Base-by-base conservation (phyloP, 2,329 filamentous ascomycete genomes). In the Microcyclospora tardicrescens region DNA sequence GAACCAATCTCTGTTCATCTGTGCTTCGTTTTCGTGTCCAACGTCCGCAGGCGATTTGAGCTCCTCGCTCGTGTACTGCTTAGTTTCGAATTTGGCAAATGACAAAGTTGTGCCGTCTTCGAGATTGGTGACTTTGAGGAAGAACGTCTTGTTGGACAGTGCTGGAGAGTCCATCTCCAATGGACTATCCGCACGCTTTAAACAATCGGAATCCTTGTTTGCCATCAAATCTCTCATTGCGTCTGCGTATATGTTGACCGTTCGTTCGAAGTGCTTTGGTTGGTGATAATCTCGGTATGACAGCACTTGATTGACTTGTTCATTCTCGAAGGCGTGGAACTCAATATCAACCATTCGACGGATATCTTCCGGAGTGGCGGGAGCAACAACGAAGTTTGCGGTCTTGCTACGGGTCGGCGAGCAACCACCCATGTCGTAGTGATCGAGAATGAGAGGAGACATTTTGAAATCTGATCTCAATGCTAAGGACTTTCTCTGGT, bases 321-420 rank as follows among this genome's bases (percentile, higher is more conserved):
- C 55, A 19, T 57, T 40, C 35, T 48, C 49, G 35, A 57, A 58
- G 12, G 55, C 55, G 35, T 61, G 57, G 44, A 67, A 67, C 43
- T 67, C 62, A 34, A 65, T 65, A 43, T 65, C 57, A 8, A 57
- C 54, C 12, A 58, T 48, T 24, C 47, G 45, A n/a, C 43, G 47
- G 30, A 52, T 47, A 42, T 57, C 55, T 12, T 48, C 43, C 24
- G 42, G 41, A 24, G 43, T 43, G 28, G 53, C 55, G 24, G 40
- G 37, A 9, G 42, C 37, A 28, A 55, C 39, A 10, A 39, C 33
- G 43, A 53, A 56, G 32, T 47, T 42, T 16, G 45, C 33, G 14
- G 39, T 41, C 29, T 43, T 42, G 14, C 38, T 42, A 35, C 34
- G 38, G 34, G 41, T 38, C 3, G 49, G 40, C 3, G 46, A 45